These are phyloP conservation scores for Globisporangium yorkense DNA, from an alignment of 352 stramenopile genomes.

Conservation along the genomic window DNA sequence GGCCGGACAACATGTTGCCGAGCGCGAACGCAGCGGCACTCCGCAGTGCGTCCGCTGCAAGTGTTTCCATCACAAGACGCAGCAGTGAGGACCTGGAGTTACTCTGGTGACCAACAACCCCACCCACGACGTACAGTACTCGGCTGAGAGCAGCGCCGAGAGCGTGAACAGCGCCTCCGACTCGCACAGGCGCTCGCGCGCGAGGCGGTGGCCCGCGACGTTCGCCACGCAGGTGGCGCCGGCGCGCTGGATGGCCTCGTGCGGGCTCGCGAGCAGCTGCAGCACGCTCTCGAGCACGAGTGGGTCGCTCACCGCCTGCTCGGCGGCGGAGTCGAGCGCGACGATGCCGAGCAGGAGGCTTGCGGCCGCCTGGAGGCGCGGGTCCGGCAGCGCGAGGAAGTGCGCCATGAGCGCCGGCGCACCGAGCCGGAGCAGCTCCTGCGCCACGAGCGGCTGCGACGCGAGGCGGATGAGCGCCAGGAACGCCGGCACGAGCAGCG, in stretches of 20 bases:
- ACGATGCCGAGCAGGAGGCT: constrained; percentile 61
- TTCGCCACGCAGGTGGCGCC: constrained; percentile 47
- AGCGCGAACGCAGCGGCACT: constrained; percentile 56
- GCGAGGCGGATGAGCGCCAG: constrained; percentile 60
- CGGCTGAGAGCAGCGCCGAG: constrained; percentile 37
- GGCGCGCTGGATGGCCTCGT: constrained; percentile 58
- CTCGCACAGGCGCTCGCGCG: constrained; percentile 40
- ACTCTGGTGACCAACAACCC: too few species aligned
- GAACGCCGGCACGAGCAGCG: constrained; percentile 57
- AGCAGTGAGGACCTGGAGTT: constrained; percentile 7
- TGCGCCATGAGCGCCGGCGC: constrained; percentile 26
- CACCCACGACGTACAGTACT: constrained; percentile 26
- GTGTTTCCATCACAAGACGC: not conserved
- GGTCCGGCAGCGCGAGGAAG: constrained; percentile 42
- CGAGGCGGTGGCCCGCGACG: constrained; percentile 34
- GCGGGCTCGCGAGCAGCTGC: constrained; percentile 35
- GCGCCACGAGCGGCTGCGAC: constrained; percentile 35
- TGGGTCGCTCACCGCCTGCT: constrained; percentile 22
- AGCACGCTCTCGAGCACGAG: constrained; percentile 36
- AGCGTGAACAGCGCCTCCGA: constrained; percentile 37
- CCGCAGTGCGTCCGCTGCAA: constrained; percentile 39
- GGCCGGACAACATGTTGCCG: constrained; percentile 57
- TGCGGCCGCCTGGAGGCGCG: constrained; percentile 53
- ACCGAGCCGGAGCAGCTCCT: constrained; percentile 56
- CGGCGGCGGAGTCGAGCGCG: constrained; percentile 34